Evolutionary conservation across 768 basidiomycete species (phyloP), one percentile per base, ranked within the genome.

Genomic region (Leccinum subtestaceum): DNA sequence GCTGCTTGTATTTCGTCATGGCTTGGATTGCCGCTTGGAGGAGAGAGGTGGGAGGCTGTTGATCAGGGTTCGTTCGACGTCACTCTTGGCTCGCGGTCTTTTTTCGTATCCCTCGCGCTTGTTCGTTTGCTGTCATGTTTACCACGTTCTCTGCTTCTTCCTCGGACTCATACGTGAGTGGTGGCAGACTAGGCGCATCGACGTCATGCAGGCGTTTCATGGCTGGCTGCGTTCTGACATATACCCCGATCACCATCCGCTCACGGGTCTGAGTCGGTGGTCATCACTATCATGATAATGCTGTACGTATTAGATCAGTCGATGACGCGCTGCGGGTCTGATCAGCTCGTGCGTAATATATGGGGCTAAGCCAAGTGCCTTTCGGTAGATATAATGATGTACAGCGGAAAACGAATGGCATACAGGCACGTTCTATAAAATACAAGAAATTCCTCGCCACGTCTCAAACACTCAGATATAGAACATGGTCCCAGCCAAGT

Each of bases 1-100:
- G 86, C 6, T 69, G 87, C 17, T 75, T 90, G 63, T 94, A 94
- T 73, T 84, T 87, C 61, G 75, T 89, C 15, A 93, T 89, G 86
- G 88, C 89, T 12, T 94, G 92, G 91, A 73, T 77, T 11, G 69
- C 72, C 40, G 75, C 76, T 19, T 70, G 82, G 61, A 71, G 76
- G 43, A 65, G 75, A 60, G 82, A 84, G 62, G n/a, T 40, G 1
- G 60, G 63, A 7, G 59, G 55, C 1, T 27, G 27, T 27, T 27
- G 27, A 27, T 27, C 27, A 27, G 27, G 27, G 27, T 27, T 1
- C 27, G 27, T 27, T 27, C 27, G 8, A 27, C 27, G 27, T 27
- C 27, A 27, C 27, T 27, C 27, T 27, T 27, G 27, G 27, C 8
- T 27, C 27, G 27, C 27, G 40, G 40, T 19, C 40, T 43, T 43